Percentiles rank a stretch among this genome's conserved stretches.
Evolutionary conservation across 176 grass and related monocot genomes (phyloP).

Genomic region (Juncus inflexus): DNA sequence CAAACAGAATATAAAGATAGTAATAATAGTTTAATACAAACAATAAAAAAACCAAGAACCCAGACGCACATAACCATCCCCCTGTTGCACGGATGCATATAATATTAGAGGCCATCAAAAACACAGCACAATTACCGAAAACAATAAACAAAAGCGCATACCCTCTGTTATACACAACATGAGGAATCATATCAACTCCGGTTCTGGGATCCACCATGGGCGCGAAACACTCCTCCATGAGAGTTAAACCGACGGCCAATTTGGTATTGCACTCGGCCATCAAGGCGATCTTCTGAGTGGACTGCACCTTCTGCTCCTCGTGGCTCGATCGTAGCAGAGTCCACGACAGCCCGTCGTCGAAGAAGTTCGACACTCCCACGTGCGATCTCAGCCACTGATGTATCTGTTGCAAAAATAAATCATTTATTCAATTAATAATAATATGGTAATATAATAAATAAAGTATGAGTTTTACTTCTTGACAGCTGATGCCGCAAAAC

Average conservation of each 20-base stretch:
- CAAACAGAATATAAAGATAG: neutral
- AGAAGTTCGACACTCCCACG: constrained; percentile 56
- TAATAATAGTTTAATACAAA: no score
- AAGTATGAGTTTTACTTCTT: constrained; percentile 45
- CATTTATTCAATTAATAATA: neutral
- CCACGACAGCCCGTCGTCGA: constrained; percentile 47
- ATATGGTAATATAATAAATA: neutral
- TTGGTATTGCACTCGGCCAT: constrained; percentile 93
- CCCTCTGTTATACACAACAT: constrained; percentile 86
- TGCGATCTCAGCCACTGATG: constrained; percentile 43
- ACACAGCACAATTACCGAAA: no score
- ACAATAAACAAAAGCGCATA: constrained; percentile 20
- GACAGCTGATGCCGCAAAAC: constrained; percentile 78
- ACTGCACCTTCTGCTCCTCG: constrained; percentile 48
- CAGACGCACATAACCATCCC: no score
- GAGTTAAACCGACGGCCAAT: constrained; percentile 69
- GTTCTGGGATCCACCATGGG: constrained; percentile 75
- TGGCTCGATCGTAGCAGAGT: constrained; percentile 61
- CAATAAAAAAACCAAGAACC: no score
- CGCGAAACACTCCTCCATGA: constrained; percentile 92
- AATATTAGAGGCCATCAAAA: no score
- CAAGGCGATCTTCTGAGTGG: constrained; percentile 48
- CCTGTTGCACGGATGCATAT: no score
- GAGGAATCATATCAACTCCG: constrained; percentile 70
- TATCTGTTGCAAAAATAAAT: constrained; percentile 39